phyloP scores from a whole-genome alignment of 306 rosid genomes.

The Medicago arabica region DNA sequence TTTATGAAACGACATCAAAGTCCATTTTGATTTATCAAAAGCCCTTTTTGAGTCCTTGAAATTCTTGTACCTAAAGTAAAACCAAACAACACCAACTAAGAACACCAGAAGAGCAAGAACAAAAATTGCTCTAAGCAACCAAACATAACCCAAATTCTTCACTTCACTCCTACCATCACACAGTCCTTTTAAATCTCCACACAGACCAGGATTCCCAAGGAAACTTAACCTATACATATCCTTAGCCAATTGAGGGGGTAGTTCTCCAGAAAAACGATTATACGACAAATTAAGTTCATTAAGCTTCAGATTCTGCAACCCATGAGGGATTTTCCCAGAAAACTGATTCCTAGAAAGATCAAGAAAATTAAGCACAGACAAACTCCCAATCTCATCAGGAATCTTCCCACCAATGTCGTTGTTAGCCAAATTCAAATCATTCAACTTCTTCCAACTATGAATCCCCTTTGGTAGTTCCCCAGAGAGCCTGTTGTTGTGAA shows the following conservation, averaged over 20 bases:
- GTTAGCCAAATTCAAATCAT: constrained; percentile 75
- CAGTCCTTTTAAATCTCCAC: constrained; percentile 64
- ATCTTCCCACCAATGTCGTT: constrained; percentile 69
- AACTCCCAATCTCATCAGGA: constrained; percentile 68
- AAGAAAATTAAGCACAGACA: constrained; percentile 77
- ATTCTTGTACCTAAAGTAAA: constrained; percentile 73
- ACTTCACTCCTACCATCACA: constrained; percentile 50
- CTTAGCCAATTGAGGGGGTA: constrained; percentile 72
- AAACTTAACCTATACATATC: constrained; percentile 67
- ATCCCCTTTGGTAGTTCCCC: constrained; percentile 66
- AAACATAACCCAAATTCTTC: constrained; percentile 57
- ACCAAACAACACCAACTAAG: constrained; percentile 70
- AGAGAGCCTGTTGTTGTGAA: constrained; percentile 67
- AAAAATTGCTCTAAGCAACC: constrained; percentile 74
- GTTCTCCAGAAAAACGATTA: constrained; percentile 69
- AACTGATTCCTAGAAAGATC: constrained; percentile 77
- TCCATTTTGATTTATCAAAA: constrained; percentile 78
- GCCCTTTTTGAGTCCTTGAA: constrained; percentile 62
- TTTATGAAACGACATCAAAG: constrained; percentile 89
- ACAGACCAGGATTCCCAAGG: constrained; percentile 82
- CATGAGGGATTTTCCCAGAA: constrained; percentile 69
- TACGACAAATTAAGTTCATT: constrained; percentile 72
- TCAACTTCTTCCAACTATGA: constrained; percentile 64
- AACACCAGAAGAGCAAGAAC: constrained; percentile 62
- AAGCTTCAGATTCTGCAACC: constrained; percentile 77